Evolutionary conservation across 805 yeast genomes (phyloP), one percentile per base, ranked within the genome.

Genomic region (Kuraishia piskuri): DNA sequence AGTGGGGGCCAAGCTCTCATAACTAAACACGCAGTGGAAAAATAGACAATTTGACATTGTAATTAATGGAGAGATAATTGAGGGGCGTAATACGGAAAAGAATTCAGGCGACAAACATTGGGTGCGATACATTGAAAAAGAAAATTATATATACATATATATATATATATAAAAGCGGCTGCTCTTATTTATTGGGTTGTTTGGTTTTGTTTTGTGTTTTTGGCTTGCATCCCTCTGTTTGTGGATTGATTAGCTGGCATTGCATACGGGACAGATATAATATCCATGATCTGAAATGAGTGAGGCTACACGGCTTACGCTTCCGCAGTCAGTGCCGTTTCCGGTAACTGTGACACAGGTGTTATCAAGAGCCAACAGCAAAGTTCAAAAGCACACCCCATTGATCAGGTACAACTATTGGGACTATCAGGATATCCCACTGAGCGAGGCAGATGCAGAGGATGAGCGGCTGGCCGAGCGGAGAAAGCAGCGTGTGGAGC

Each of bases 271-370:
- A 5, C 3, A 12, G n/a, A 3, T 12, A 5, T 14, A 10, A 12
- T 4, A 4, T 12, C 40, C 17, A 31, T 31, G 14, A 4, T 31
- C 9, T 31, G 40, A 31, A 45, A 63, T 70, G 64, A 55, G 58
- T 20, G 68, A 65, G 25, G 63, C 63, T 17, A 81, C 88, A 4
- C 70, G 76, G 12, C 68, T 85, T 36, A 68, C 70, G 40, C 68
- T 86, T 44, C 90, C 92, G n/a, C 65, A 71, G 50, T 78, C 83
- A 49, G 76, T 83, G 21, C 83, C 85, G 20, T 88, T 75, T 63
- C 95, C 95, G 2, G 79, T 87, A 49, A 83, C 81, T 3, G 73
- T 87, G 25, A 72, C 83, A 19, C 73, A 79, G 22, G 68, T 84
- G 10, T 64, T 74, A 22, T 74, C 73, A 47, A 57, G 65, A 6